Percentiles rank a stretch among this genome's conserved stretches.
These are phyloP conservation scores for Colletotrichum salicis DNA, from an alignment of 2,329 filamentous ascomycete species.

Conservation along the genomic window DNA sequence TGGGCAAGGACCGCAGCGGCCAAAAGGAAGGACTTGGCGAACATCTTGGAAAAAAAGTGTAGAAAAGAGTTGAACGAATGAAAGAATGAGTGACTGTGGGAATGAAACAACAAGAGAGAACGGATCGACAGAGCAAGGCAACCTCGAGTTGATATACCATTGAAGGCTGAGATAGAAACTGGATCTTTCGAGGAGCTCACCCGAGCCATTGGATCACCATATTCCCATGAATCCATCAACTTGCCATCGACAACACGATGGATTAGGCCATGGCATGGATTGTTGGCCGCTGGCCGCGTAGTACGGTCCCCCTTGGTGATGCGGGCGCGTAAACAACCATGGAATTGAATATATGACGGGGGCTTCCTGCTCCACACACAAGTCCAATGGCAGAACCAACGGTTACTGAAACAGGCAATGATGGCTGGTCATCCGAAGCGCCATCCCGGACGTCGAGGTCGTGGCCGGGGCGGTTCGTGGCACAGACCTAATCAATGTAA, in stretches of 20 bases:
- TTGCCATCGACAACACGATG: neutral
- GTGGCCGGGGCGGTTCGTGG: constrained; percentile 11
- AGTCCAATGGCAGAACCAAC: constrained; percentile 19
- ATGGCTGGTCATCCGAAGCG: constrained; percentile 14
- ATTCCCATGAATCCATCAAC: neutral
- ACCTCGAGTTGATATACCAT: constrained; percentile 14
- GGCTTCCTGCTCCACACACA: constrained; percentile 15
- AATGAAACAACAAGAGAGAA: neutral
- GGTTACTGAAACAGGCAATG: constrained; percentile 14
- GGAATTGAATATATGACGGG: constrained; percentile 19
- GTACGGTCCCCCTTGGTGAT: neutral
- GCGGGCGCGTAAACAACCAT: constrained; percentile 24
- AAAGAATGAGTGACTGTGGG: constrained; percentile 23
- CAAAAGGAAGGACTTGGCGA: constrained; percentile 30
- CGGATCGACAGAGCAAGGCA: neutral
- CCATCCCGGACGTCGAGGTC: neutral
- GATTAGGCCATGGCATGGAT: neutral
- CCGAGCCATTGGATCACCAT: neutral
- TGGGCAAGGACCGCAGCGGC: constrained; percentile 31
- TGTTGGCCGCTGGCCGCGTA: constrained; percentile 9
- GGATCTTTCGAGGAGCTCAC: neutral
- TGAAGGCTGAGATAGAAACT: neutral
- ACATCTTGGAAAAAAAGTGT: constrained; percentile 19
- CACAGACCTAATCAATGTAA: constrained; percentile 26
- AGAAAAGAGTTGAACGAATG: constrained; percentile 1